Percentiles rank a stretch among this genome's conserved stretches.
Conservation (phyloP, 2,329 filamentous ascomycete species). For the Claviceps cyperi region DNA sequence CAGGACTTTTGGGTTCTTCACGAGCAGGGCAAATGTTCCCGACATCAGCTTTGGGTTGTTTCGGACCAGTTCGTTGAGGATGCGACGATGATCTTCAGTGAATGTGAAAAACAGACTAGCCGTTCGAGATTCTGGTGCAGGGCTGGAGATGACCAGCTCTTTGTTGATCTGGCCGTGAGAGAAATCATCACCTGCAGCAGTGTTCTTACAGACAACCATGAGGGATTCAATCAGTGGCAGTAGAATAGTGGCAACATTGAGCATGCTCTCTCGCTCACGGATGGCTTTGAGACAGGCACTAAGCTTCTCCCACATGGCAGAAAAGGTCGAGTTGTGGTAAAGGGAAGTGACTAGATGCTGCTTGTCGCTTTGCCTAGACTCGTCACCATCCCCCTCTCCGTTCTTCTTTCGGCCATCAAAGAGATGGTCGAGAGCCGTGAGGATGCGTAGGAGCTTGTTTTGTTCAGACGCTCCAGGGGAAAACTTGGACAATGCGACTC, state of each 20-base stretch:
- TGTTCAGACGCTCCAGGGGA: slow-evolving; percentile 93
- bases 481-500: slow-evolving; percentile 85
- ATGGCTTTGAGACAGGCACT: slow-evolving; percentile 82
- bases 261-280: slow-evolving; percentile 82
- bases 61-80: slow-evolving; percentile 92
- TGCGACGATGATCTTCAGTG: slow-evolving; percentile 93
- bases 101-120: slow-evolving; percentile 92
- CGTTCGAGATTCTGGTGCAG: slow-evolving; percentile 63
- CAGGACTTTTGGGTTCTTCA: slow-evolving; percentile 96
- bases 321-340: slow-evolving; percentile 84
- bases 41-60: slow-evolving; percentile 98
- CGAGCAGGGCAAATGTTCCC: slow-evolving; percentile 85
- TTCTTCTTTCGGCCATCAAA: slow-evolving; percentile 68
- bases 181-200: slow-evolving; percentile 58
- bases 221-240: slow-evolving; percentile 87
- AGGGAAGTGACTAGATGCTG: slow-evolving; percentile 75
- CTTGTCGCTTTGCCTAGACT: slow-evolving; percentile 46
- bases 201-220: slow-evolving; percentile 99
- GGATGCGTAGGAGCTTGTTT: slow-evolving; percentile 80
- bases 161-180: slow-evolving; percentile 35
- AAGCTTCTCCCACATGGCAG: slow-evolving; percentile 79
- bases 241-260: slow-evolving; percentile 92
- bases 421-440: slow-evolving; percentile 89
- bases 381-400: slow-evolving; percentile 33
- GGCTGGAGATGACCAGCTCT: slow-evolving; percentile 61